Percentiles rank a stretch among this genome's conserved stretches.
These are phyloP conservation scores for Saccharomycopsis malanga DNA, from an alignment of 805 yeast genomes.

Conservation along the genomic window DNA sequence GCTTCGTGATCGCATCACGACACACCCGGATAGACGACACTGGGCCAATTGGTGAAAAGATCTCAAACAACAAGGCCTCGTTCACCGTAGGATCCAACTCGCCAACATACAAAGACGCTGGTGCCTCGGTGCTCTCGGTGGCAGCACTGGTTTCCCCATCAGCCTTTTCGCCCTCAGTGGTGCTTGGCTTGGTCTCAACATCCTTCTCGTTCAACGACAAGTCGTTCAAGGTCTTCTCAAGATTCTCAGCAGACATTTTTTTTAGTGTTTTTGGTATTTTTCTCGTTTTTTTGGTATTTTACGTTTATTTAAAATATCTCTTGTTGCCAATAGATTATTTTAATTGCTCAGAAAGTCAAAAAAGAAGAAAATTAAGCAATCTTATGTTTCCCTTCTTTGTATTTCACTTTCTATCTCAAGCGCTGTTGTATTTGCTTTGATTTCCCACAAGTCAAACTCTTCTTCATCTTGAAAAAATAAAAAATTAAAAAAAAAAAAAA, in stretches of 20 bases:
- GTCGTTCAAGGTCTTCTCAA: slow-evolving; percentile 9
- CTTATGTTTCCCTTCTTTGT: too few species aligned
- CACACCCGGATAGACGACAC: slow-evolving; percentile 97
- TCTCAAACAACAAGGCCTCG: slow-evolving; percentile 91
- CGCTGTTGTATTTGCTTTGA: too few species aligned
- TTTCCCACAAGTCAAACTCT: too few species aligned
- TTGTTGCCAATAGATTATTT: too few species aligned
- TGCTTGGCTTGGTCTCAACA: slow-evolving; percentile 23
- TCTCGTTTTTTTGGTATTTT: not conserved
- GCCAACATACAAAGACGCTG: slow-evolving; percentile 93
- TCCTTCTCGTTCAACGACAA: slow-evolving; percentile 16
- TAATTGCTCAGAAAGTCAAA: too few species aligned
- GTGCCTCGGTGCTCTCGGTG: slow-evolving; percentile 44
- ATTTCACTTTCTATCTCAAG: too few species aligned
- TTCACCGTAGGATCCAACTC: slow-evolving; percentile 89
- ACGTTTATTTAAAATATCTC: too few species aligned
- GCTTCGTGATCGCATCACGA: slow-evolving; percentile 96
- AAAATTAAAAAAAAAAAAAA: too few species aligned
- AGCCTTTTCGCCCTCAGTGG: slow-evolving; percentile 25
- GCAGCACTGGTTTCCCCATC: slow-evolving; percentile 29
- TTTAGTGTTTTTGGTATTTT: not conserved
- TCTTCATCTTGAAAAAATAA: too few species aligned
- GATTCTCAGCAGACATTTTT: slow-evolving; percentile 15
- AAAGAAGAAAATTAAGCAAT: too few species aligned
- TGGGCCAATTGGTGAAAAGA: slow-evolving; percentile 90